phyloP scores from a whole-genome alignment of 495 filamentous ascomycete genomes.

The Cudoniella acicularis region DNA sequence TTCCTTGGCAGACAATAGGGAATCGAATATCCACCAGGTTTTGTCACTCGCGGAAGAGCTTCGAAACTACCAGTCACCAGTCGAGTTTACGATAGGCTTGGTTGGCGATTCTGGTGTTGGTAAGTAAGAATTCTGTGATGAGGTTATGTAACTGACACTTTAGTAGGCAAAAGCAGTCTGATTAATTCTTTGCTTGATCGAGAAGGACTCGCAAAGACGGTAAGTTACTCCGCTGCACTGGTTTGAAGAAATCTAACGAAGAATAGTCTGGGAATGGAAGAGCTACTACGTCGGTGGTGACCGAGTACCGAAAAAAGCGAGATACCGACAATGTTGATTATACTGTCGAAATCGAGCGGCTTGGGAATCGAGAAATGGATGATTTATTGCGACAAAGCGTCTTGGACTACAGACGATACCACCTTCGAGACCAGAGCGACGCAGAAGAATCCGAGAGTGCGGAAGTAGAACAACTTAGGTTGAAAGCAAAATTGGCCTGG shows the following conservation, averaged over 20 bases:
- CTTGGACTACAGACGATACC: slow-evolving; percentile 5
- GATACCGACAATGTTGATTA: slow-evolving; percentile 1
- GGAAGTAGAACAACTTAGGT: slow-evolving; percentile 1
- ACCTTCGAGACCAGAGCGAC: not conserved
- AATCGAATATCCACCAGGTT: slow-evolving; percentile 1
- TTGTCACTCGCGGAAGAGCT: slow-evolving; percentile 4
- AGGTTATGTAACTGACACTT: not conserved
- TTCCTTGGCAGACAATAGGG: slow-evolving; percentile 1
- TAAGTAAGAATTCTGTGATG: slow-evolving; percentile 5
- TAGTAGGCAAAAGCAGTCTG: slow-evolving; percentile 36
- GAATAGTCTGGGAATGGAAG: slow-evolving; percentile 5
- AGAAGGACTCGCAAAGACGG: slow-evolving; percentile 27
- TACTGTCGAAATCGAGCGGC: slow-evolving; percentile 5
- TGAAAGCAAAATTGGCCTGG: slow-evolving; percentile 6
- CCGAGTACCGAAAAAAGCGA: slow-evolving; percentile 7
- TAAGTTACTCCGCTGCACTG: slow-evolving; percentile 22
- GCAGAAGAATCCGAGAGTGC: not conserved
- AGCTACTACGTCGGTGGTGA: not conserved
- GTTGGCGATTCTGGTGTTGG: slow-evolving; percentile 27
- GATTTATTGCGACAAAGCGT: slow-evolving; percentile 7
- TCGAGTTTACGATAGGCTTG: slow-evolving; percentile 7
- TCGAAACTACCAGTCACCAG: slow-evolving; percentile 5
- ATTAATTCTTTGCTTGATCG: slow-evolving; percentile 37
- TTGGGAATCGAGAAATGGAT: slow-evolving; percentile 1
- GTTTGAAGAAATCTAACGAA: not conserved